phyloP scores from a whole-genome alignment of 345 rosid genomes.

The Pseudoturritis turrita region DNA sequence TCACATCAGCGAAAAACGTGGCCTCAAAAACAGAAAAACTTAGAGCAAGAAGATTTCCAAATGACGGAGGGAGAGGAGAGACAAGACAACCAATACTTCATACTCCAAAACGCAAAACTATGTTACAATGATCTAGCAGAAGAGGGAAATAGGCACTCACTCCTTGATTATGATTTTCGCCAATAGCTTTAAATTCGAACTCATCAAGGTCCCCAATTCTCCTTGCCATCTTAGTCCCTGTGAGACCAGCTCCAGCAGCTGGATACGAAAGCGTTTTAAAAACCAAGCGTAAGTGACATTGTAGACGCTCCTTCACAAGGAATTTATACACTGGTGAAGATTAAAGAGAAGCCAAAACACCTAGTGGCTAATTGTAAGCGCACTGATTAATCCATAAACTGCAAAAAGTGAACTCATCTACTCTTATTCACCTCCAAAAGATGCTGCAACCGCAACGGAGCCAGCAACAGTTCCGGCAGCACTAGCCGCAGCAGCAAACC shows the following conservation, averaged over 20 bases:
- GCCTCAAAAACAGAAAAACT: neutral
- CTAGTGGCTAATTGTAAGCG: conserved; percentile 3
- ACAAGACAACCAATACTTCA: neutral
- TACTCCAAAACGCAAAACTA: neutral
- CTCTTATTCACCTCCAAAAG: conserved; percentile 88
- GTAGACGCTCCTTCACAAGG: neutral
- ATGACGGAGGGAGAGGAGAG: neutral
- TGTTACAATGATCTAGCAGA: neutral
- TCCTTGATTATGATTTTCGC: conserved; percentile 76
- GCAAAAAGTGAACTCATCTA: conserved; percentile 14
- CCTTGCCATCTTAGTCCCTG: conserved; percentile 95
- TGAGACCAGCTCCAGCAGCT: conserved; percentile 99
- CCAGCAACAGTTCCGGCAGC: conserved; percentile 97
- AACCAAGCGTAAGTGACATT: neutral
- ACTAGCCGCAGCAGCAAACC: conserved; percentile 96
- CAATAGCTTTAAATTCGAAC: conserved; percentile 83
- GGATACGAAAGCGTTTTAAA: neutral
- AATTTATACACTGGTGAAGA: neutral
- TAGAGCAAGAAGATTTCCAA: neutral
- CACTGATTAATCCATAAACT: conserved; percentile 1
- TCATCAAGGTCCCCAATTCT: conserved; percentile 84
- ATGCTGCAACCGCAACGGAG: conserved; percentile 98
- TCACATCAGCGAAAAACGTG: neutral
- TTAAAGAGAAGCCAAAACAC: conserved; percentile 24
- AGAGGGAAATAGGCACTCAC: conserved; percentile 18